Conservation (phyloP, 768 basidiomycete genomes). For the Kwoniella sp. region DNA sequence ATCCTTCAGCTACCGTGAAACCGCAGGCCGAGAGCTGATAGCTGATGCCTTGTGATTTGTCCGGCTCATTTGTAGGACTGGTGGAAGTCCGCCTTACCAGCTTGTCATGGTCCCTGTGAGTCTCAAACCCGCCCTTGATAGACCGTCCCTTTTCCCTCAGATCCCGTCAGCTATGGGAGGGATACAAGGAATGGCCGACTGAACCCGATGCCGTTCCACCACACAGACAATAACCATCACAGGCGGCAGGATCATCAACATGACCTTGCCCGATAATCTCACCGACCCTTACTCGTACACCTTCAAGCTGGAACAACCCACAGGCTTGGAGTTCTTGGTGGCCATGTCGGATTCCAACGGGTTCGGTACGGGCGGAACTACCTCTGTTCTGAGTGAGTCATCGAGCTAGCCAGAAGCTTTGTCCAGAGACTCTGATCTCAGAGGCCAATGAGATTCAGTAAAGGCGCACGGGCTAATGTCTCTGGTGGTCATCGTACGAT, state of each 20-base stretch:
- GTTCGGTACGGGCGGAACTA: conserved; percentile 49
- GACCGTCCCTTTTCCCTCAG: too few relatives aligned
- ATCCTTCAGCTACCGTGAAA: not conserved
- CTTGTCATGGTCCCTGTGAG: conserved; percentile 49
- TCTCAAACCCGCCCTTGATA: not conserved
- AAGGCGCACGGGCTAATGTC: not conserved
- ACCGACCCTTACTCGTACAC: conserved; percentile 38
- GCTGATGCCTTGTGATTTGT: not conserved
- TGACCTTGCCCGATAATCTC: conserved; percentile 42
- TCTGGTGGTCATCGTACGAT: too few relatives aligned
- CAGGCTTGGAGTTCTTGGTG: conserved; percentile 49
- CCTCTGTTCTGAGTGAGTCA: conserved; percentile 48
- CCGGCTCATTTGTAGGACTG: conserved; percentile 25
- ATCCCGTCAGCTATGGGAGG: not conserved
- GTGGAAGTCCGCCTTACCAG: conserved; percentile 38
- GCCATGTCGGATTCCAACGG: conserved; percentile 49
- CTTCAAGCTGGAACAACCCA: conserved; percentile 47
- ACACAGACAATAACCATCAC: conserved; percentile 32
- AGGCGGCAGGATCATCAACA: conserved; percentile 44
- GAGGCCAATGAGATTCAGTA: not conserved
- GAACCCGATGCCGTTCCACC: not conserved
- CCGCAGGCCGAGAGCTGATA: not conserved
- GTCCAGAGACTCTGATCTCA: too few relatives aligned
- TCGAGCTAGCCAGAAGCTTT: not conserved
- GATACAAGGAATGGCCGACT: not conserved